Evolutionary conservation across 2,329 filamentous ascomycete species (phyloP), one percentile per base, ranked within the genome.

Genomic region (Cercospora sp.): DNA sequence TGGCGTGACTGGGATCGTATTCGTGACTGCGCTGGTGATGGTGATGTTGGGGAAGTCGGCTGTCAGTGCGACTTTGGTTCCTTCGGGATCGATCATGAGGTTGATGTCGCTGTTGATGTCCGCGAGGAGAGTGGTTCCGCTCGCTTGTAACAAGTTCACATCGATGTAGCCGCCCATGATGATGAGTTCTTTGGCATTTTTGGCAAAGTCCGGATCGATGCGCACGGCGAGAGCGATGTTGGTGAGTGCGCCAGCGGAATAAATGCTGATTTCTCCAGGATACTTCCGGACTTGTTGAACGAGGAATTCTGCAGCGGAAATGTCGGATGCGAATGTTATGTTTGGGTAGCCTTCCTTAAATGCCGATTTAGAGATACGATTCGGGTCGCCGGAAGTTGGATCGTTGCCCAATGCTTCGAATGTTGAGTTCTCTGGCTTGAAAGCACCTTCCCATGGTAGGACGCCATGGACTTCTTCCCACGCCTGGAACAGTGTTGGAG

Each of bases 161-260:
- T 85, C 84, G 24, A 85, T 72, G 71, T 83, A 85, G 2, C 83
- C 82, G 63, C 84, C 83, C 83, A 85, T 86, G 62, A 85, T 79
- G 28, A 84, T 78, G 3, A 85, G 76, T 32, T 82, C 81, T 71
- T 82, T 84, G 5, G 82, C 79, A 59, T 82, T 74, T 26, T 77
- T 78, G 1, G 84, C 83, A 71, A 85, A 85, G 10, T 77, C 74
- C 3, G 82, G 76, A 73, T 85, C 82, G 71, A 84, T 75, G 5
- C 82, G 79, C 26, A 81, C 77, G 1, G 84, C 84, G 61, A 85
- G 72, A 2, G 83, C 84, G 37, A 85, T 76, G 68, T 85, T 85
- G 16, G 84, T 85, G 71, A 85, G 67, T 3, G 83, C 77, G 7
- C 83, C 82, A 7, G 78, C 82, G 7, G 81, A 77, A 72, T 80